These are phyloP conservation scores for Trametes maxima DNA, from an alignment of 768 basidiomycete genomes.

Conservation along the genomic window DNA sequence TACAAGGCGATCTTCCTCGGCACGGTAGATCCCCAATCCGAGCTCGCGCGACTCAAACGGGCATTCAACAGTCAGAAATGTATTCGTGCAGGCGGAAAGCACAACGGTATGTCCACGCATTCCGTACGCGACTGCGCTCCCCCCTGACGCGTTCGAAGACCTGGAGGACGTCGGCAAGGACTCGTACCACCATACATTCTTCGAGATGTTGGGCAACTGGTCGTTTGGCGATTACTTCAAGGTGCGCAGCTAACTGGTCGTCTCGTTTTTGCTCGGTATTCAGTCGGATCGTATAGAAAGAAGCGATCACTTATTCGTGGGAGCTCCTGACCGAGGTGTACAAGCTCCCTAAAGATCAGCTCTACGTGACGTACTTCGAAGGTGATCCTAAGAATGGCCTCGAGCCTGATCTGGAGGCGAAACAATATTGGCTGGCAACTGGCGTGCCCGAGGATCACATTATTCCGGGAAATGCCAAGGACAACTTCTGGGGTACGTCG, in stretches of 20 bases:
- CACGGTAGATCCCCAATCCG: constrained; percentile 93
- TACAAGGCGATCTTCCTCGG: constrained; percentile 99
- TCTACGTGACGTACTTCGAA: constrained; percentile 98
- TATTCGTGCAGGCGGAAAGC: constrained; percentile 98
- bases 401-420: constrained; percentile 87
- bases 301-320: constrained; percentile 93
- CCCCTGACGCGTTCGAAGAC: constrained; percentile 51
- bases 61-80: constrained; percentile 98
- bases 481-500: constrained; percentile 96
- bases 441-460: constrained; percentile 91
- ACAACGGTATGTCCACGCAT: constrained; percentile 69
- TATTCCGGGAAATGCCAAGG: constrained; percentile 91
- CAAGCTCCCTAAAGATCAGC: constrained; percentile 82
- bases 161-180: constrained; percentile 99
- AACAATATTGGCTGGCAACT: constrained; percentile 83
- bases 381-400: constrained; percentile 86
- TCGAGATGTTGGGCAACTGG: constrained; percentile 99
- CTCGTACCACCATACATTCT: constrained; percentile 97
- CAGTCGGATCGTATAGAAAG: constrained; percentile 58
- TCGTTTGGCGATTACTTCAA: constrained; percentile 99
- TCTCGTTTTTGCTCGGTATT: neutral
- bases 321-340: constrained; percentile 90
- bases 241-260: constrained; percentile 40
- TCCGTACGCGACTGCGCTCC: neutral
- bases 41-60: constrained; percentile 86